Percentiles rank a stretch among this genome's conserved stretches.
These are phyloP conservation scores for Globisporangium emineosum DNA, from an alignment of 352 stramenopile species.

Conservation along the genomic window DNA sequence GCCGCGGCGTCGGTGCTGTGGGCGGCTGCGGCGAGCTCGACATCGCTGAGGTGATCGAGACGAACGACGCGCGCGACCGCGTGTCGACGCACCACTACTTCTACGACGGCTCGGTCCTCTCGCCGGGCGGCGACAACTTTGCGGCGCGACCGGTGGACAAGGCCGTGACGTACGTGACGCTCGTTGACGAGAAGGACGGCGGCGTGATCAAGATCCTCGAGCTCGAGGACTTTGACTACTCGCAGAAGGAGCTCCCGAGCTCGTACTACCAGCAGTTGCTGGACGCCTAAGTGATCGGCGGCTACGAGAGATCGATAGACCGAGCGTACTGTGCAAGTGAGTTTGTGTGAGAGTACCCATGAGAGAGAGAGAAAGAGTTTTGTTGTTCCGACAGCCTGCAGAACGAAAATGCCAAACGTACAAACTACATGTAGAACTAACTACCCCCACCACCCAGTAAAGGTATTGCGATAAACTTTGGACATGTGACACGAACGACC, in stretches of 20 bases:
- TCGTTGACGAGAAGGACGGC: conserved; percentile 27
- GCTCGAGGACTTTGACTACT: conserved; percentile 28
- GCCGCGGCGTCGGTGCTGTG: conserved; percentile 41
- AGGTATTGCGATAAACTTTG: neutral
- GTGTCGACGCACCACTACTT: conserved; percentile 29
- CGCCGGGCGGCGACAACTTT: conserved; percentile 32
- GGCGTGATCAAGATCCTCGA: conserved; percentile 36
- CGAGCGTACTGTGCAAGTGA: neutral
- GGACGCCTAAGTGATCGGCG: conserved; percentile 1
- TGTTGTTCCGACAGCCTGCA: neutral
- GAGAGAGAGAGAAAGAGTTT: neutral
- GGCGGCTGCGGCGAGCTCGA: conserved; percentile 73
- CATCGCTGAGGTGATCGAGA: conserved; percentile 70
- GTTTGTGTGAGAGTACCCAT: neutral
- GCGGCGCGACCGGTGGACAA: conserved; percentile 23
- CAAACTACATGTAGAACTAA: neutral
- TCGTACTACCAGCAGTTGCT: conserved; percentile 10
- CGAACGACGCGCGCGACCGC: conserved; percentile 30
- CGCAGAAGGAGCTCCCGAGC: conserved; percentile 1
- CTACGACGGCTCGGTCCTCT: conserved; percentile 19
- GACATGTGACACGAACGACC: neutral
- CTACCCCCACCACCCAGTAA: neutral
- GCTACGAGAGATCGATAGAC: neutral
- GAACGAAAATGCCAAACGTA: neutral
- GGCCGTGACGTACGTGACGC: conserved; percentile 31